Conservation (phyloP, 345 rosid species). For the Abelmoschus esculentus region DNA sequence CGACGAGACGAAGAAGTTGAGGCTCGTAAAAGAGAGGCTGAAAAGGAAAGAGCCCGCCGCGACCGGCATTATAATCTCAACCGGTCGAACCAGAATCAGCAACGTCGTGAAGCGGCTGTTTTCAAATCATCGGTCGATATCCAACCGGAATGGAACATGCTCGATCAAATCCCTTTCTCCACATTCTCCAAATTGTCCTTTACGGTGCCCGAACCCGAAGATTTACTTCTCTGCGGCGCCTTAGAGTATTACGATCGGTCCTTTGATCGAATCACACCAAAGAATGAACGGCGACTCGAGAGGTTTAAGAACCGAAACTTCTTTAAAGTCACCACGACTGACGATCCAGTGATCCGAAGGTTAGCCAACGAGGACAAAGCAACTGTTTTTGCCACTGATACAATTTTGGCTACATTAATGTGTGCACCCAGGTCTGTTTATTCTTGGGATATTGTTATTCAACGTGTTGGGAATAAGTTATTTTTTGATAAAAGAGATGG, state of each 20-base stretch:
- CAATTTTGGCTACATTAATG: constrained; percentile 72
- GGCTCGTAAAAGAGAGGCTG: constrained; percentile 77
- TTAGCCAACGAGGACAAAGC: constrained; percentile 90
- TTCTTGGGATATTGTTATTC: constrained; percentile 94
- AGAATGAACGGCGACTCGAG: constrained; percentile 72
- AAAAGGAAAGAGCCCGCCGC: constrained; percentile 90
- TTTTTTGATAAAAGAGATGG: constrained; percentile 91
- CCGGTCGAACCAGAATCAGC: constrained; percentile 54
- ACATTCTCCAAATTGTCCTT: constrained; percentile 79
- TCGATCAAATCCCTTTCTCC: constrained; percentile 89
- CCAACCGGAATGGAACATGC: constrained; percentile 98
- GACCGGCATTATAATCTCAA: constrained; percentile 71
- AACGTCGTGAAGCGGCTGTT: constrained; percentile 80
- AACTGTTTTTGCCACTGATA: constrained; percentile 83
- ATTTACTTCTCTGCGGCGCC: constrained; percentile 67
- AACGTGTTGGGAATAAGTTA: constrained; percentile 80
- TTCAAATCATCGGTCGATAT: constrained; percentile 89
- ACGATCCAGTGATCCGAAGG: constrained; percentile 79
- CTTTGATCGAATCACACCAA: constrained; percentile 70
- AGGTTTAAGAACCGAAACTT: constrained; percentile 85
- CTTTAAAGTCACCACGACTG: constrained; percentile 94
- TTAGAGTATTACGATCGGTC: constrained; percentile 69
- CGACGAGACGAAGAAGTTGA: constrained; percentile 43
- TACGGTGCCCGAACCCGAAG: constrained; percentile 75
- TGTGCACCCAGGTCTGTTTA: constrained; percentile 94